Conservation (phyloP, 331 rosid species). For the Telfairia occidentalis region DNA sequence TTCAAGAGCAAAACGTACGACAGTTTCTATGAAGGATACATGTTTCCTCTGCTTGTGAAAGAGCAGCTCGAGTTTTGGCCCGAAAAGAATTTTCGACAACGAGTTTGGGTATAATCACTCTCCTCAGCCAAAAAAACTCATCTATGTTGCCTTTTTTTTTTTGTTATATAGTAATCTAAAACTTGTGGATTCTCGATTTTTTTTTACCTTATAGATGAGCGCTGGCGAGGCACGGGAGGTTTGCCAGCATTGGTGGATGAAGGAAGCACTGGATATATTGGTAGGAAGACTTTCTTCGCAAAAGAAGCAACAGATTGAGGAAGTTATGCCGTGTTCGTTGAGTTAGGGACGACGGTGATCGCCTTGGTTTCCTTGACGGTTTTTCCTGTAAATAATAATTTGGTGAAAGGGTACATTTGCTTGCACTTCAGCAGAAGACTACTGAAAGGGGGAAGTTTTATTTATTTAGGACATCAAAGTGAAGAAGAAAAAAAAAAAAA, state of each 20-base stretch:
- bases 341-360: constrained; percentile 14
- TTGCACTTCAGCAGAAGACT: neutral
- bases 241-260: constrained; percentile 95
- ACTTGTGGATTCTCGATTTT: neutral
- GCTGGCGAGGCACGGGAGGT: constrained; percentile 63
- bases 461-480: constrained; percentile 2
- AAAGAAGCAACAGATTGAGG: constrained; percentile 13
- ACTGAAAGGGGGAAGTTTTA: neutral
- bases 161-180: neutral
- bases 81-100: constrained; percentile 55
- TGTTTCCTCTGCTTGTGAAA: constrained; percentile 77
- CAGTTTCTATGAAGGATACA: constrained; percentile 63
- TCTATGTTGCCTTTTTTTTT: neutral
- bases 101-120: constrained; percentile 54
- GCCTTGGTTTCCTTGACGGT: neutral
- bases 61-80: constrained; percentile 88
- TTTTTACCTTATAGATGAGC: constrained; percentile 50
- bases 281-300: constrained; percentile 38
- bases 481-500: neutral
- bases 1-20: constrained; percentile 81
- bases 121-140: neutral
- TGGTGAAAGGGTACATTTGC: constrained; percentile 2
- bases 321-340: constrained; percentile 15
- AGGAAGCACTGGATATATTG: constrained; percentile 65
- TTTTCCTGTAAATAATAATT: constrained; percentile 7